Evolutionary conservation across 352 stramenopile genomes (phyloP).

Genomic region (Pilasporangium apinafurcum): DNA sequence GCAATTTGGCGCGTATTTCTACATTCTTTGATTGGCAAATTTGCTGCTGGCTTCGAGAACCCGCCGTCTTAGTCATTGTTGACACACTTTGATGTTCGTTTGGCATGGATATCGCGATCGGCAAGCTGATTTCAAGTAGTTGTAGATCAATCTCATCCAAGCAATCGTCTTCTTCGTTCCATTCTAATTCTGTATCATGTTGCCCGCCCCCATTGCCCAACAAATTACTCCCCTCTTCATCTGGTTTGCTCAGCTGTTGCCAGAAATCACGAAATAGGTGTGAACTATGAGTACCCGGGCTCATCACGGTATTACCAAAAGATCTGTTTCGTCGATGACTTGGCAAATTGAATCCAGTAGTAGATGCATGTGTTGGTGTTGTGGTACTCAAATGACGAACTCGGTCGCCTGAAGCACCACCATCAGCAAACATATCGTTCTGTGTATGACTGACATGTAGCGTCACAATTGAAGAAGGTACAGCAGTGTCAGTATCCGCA

Average conservation of each 20-base stretch:
- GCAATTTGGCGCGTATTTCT: slow-evolving; percentile 5
- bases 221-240: slow-evolving; percentile 32
- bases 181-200: slow-evolving; percentile 17
- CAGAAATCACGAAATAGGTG: slow-evolving; percentile 75
- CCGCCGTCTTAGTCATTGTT: neutral
- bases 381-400: slow-evolving; percentile 21
- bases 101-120: slow-evolving; percentile 25
- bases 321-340: slow-evolving; percentile 24
- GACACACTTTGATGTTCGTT: slow-evolving; percentile 5
- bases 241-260: slow-evolving; percentile 66
- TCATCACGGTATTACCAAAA: slow-evolving; percentile 12
- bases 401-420: no score
- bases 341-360: neutral
- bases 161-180: slow-evolving; percentile 20
- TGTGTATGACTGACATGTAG: no score
- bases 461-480: no score
- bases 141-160: slow-evolving; percentile 61
- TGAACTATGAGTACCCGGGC: slow-evolving; percentile 27
- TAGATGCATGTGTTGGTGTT: slow-evolving; percentile 5
- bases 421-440: no score
- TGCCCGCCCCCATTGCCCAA: slow-evolving; percentile 11
- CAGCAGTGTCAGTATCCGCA: slow-evolving; percentile 1
- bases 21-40: neutral
- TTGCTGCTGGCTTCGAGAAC: neutral
- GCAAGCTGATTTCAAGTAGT: slow-evolving; percentile 41